Evolutionary conservation across 176 grass and related monocot species (phyloP).

Genomic region (Oryza longistaminata): DNA sequence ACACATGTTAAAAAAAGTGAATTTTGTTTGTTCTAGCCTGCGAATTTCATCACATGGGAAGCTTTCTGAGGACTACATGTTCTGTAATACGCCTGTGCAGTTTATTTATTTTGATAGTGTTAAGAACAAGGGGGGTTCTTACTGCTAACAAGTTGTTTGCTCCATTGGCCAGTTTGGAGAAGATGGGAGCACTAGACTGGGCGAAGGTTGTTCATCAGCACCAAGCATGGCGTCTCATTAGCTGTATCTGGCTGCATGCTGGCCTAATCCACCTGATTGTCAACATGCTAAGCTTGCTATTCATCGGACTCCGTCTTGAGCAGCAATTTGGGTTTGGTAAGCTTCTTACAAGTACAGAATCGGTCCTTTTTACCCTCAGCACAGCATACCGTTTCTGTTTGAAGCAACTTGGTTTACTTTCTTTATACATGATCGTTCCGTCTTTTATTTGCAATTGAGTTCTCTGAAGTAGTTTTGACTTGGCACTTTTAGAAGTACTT

Average conservation of each 20-base stretch:
- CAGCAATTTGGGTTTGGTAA: conserved; percentile 97
- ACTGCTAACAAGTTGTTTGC: neutral
- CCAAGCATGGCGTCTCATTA: conserved; percentile 86
- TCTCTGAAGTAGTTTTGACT: neutral
- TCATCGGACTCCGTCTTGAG: conserved; percentile 89
- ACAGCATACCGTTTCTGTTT: neutral
- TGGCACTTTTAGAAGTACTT: neutral
- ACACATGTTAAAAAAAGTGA: neutral
- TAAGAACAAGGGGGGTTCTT: neutral
- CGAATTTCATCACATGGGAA: neutral
- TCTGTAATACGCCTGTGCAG: neutral
- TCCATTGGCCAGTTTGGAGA: conserved; percentile 61
- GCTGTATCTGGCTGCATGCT: conserved; percentile 82
- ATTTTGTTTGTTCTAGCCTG: neutral
- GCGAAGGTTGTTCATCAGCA: conserved; percentile 76
- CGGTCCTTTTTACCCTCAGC: neutral
- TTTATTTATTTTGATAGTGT: conserved; percentile 12
- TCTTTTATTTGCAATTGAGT: neutral
- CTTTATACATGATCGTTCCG: neutral
- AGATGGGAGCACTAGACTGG: conserved; percentile 90
- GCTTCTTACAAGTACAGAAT: conserved; percentile 15
- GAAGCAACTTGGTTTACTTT: neutral
- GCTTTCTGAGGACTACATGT: neutral
- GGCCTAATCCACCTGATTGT: conserved; percentile 81
- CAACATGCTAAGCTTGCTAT: conserved; percentile 93